Evolutionary conservation across 306 rosid genomes (phyloP).

Genomic region (Pyrus communis): DNA sequence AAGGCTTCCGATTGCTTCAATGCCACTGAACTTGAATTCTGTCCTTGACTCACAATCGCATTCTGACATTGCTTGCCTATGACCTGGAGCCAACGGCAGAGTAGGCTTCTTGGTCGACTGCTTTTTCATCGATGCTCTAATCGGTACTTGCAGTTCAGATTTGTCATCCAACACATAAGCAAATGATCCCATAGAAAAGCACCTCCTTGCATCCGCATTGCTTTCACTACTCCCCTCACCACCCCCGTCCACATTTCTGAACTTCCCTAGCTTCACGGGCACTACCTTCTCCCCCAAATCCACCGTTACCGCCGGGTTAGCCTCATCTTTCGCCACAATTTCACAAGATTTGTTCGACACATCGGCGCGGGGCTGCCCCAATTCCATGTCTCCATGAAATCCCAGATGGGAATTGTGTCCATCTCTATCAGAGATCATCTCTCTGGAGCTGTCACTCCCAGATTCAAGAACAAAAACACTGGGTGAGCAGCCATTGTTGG

Average conservation of each 20-base stretch:
- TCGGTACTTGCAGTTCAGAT: slow-evolving; percentile 60
- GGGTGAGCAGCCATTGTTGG: slow-evolving; percentile 38
- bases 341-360: slow-evolving; percentile 27
- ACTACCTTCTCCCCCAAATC: slow-evolving; percentile 52
- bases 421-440: slow-evolving; percentile 49
- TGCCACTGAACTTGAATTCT: slow-evolving; percentile 54
- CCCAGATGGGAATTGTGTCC: slow-evolving; percentile 37
- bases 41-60: slow-evolving; percentile 72
- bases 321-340: slow-evolving; percentile 21
- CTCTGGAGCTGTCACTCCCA: slow-evolving; percentile 75
- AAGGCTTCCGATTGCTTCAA: slow-evolving; percentile 21
- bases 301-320: not conserved
- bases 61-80: slow-evolving; percentile 72
- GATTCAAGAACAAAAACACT: slow-evolving; percentile 85
- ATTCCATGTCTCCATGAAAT: slow-evolving; percentile 26
- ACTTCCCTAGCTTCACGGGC: slow-evolving; percentile 81
- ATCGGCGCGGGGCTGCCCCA: slow-evolving; percentile 23
- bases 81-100: slow-evolving; percentile 61
- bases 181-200: slow-evolving; percentile 93
- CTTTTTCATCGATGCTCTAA: slow-evolving; percentile 47
- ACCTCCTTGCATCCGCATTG: slow-evolving; percentile 67
- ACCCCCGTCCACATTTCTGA: slow-evolving; percentile 50
- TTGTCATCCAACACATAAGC: slow-evolving; percentile 83
- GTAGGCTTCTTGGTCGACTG: slow-evolving; percentile 40
- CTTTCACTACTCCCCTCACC: slow-evolving; percentile 37